Base-by-base conservation (phyloP, 805 yeast genomes). In the Monosporozyma aquatica region DNA sequence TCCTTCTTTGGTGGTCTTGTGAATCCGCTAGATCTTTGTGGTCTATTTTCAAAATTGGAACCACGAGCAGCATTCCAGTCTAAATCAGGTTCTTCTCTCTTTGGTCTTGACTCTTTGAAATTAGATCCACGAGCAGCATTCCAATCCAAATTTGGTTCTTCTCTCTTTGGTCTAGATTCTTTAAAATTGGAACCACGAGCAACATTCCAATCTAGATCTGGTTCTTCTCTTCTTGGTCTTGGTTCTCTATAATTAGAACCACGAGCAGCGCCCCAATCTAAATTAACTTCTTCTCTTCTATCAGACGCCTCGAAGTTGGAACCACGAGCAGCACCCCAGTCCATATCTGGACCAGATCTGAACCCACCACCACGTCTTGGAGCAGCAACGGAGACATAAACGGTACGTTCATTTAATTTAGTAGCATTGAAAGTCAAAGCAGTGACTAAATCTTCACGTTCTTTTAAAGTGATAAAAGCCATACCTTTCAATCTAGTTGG, bases 401-500 rank as follows among this genome's bases (percentile, higher is more conserved):
- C 74, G 37, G 78, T 69, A 62, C 90, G 87, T 51, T 82, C 85
- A 61, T 73, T 78, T 49, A 82, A 74, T 51, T 77, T 74, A 44
- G 76, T 75, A 56, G 82, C 87, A 52, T 82, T 74, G 58, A 81
- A 73, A 42, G 75, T 72, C 53, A 92, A 67, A 36, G 95, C 83
- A 46, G 74, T 68, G 45, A 77, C 87, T 53, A 90, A 75, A 53
- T 81, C 85, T 44, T 82, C 89, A 58, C 78, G 79, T 43, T 84
- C 75, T 53, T 74, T 80, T 58, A 81, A 86, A 50, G 89, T 87
- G 47, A 90, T 79, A 62, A 87, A 90, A 24, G 95, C 97, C 59
- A 80, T 82, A 42, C 95, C 95, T 58, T 81, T 82, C 71, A 84
- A 71, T 56, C 80, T 76, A 28, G 84, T 80, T 44, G 79, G 75